Percentiles rank a stretch among this genome's conserved stretches.
Evolutionary conservation across 1,284 basidiomycete genomes (phyloP).

Genomic region (Leccinum subfulvum): DNA sequence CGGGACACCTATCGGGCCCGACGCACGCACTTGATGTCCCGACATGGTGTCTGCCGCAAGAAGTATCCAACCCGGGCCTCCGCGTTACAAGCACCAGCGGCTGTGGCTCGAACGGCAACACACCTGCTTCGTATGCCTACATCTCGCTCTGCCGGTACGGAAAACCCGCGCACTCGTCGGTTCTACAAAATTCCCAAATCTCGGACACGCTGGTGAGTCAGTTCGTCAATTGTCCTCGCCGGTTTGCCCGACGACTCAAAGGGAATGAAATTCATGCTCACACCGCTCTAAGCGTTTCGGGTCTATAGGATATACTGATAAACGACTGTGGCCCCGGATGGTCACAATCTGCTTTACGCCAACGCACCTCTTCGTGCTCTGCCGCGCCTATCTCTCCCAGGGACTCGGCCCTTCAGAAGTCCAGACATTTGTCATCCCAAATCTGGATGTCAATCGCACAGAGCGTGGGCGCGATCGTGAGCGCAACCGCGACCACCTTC

Average conservation of each 20-base stretch:
- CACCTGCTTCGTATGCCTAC: background rate
- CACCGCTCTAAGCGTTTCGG: background rate
- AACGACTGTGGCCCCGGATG: too few species aligned
- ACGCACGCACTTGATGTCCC: background rate
- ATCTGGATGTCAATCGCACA: background rate
- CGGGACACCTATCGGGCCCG: background rate
- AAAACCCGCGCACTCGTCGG: background rate
- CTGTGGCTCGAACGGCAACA: too few species aligned
- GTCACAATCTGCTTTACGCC: background rate
- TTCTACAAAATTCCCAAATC: background rate
- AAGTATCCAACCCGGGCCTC: background rate
- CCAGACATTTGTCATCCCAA: background rate
- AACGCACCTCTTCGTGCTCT: background rate
- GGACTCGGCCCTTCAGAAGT: background rate
- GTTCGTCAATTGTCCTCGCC: background rate
- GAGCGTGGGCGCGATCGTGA: too few species aligned
- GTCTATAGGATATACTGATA: background rate
- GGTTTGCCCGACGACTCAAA: background rate
- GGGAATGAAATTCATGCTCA: background rate
- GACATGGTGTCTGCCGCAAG: background rate
- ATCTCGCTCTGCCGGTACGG: background rate
- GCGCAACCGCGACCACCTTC: too few species aligned
- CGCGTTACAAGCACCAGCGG: background rate
- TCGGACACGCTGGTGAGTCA: background rate
- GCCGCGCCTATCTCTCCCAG: background rate